Evolutionary conservation across 179 eudicot species (phyloP).

Genomic region (Actinidia polygama): DNA sequence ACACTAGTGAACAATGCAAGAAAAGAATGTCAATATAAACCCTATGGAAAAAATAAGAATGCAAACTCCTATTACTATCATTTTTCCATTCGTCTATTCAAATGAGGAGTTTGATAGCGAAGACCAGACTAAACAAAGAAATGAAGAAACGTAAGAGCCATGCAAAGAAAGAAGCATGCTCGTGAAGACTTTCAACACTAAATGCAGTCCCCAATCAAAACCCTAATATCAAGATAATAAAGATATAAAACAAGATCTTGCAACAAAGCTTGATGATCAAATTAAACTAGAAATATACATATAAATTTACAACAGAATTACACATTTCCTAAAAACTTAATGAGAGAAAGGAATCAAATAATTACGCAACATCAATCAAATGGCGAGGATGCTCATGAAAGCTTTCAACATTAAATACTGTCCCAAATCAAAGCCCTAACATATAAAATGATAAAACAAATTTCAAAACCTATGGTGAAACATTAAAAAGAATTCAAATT

Average conservation of each 20-base stretch:
- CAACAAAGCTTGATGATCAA: neutral
- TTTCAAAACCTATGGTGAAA: too few species aligned
- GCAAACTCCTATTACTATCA: too few species aligned
- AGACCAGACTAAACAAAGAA: too few species aligned
- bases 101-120: too few species aligned
- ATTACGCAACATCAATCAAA: neutral
- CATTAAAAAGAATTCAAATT: too few species aligned
- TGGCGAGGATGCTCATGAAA: neutral
- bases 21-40: too few species aligned
- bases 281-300: neutral
- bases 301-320: neutral
- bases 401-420: neutral
- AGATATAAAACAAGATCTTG: neutral
- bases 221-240: neutral
- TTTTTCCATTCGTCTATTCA: too few species aligned
- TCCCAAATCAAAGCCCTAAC: too few species aligned
- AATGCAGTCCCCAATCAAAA: neutral
- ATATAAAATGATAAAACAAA: too few species aligned
- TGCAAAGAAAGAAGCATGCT: neutral
- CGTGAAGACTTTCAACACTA: neutral
- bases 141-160: too few species aligned
- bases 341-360: neutral
- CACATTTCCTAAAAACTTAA: neutral
- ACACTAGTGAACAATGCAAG: too few species aligned
- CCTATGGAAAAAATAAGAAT: too few species aligned